Conservation (phyloP, 2,329 filamentous ascomycete species). For the Epichloe coenophiala region DNA sequence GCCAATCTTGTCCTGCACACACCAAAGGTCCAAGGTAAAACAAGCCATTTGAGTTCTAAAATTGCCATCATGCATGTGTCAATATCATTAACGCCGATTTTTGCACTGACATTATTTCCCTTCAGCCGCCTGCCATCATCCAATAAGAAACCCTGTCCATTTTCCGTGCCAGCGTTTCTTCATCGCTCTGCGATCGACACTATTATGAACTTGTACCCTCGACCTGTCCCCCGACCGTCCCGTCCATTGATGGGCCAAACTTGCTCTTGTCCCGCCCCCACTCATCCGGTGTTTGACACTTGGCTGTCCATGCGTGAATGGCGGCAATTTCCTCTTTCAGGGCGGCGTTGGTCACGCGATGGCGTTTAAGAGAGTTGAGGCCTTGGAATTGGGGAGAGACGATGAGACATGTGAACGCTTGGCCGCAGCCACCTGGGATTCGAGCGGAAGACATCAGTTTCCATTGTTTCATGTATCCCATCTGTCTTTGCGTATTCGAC, state of each 20-base stretch:
- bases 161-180: not conserved
- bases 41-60: too few relatives aligned
- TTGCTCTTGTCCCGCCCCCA: slow-evolving; percentile 53
- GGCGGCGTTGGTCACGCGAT: slow-evolving; percentile 71
- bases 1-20: too few relatives aligned
- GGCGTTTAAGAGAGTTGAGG: slow-evolving; percentile 67
- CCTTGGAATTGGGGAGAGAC: slow-evolving; percentile 55
- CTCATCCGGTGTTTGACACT: slow-evolving; percentile 84
- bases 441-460: not conserved
- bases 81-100: too few relatives aligned
- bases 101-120: not conserved
- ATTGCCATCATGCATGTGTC: too few relatives aligned
- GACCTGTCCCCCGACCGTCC: slow-evolving; percentile 30
- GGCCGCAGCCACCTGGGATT: slow-evolving; percentile 42
- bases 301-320: slow-evolving; percentile 92
- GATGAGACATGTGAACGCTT: slow-evolving; percentile 45
- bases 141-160: not conserved
- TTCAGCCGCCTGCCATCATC: too few relatives aligned
- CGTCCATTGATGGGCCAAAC: slow-evolving; percentile 27
- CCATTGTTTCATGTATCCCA: not conserved
- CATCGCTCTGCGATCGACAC: not conserved
- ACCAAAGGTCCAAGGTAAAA: too few relatives aligned
- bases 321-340: slow-evolving; percentile 78
- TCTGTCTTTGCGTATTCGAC: not conserved
- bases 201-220: slow-evolving; percentile 14